A percentile compares a stretch with the other conserved stretches of the same genome.
Conservation (phyloP, 495 filamentous ascomycete genomes). For the Podospora appendiculata region DNA sequence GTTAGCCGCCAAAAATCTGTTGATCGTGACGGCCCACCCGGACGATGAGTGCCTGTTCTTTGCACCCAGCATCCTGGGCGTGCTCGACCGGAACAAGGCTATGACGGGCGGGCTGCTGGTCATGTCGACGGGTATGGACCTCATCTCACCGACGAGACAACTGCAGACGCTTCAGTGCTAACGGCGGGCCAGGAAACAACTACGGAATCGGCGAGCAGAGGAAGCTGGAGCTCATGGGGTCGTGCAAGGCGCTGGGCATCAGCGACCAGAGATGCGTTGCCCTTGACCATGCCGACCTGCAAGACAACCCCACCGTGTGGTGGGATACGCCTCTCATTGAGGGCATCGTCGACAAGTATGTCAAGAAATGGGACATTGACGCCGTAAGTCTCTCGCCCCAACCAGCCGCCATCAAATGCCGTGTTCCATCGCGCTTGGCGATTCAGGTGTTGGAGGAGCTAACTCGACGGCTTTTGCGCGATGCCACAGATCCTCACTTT, state of each 20-base stretch:
- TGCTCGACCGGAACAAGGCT: conserved; percentile 24
- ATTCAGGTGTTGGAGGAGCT: no score
- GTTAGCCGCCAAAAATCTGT: conserved; percentile 24
- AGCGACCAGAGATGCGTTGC: conserved; percentile 22
- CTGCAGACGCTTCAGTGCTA: neutral
- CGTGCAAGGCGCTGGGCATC: conserved; percentile 30
- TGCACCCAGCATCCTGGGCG: conserved; percentile 30
- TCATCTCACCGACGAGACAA: neutral
- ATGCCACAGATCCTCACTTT: conserved; percentile 33
- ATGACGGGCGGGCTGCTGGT: conserved; percentile 27
- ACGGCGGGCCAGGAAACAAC: conserved; percentile 27
- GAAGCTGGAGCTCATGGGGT: conserved; percentile 25
- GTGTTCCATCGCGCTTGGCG: no score
- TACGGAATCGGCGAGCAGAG: conserved; percentile 31
- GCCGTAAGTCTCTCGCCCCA: conserved; percentile 14
- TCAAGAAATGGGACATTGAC: conserved; percentile 32
- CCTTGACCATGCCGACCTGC: conserved; percentile 26
- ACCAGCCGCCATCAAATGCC: neutral
- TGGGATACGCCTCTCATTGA: conserved; percentile 29
- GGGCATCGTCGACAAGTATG: conserved; percentile 23
- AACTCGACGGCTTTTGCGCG: no score
- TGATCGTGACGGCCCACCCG: conserved; percentile 35
- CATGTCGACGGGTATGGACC: conserved; percentile 30
- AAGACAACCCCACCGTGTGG: conserved; percentile 35
- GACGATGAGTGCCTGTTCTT: conserved; percentile 40